Evolutionary conservation across 805 yeast species (phyloP).

Genomic region (Candida dajiaensis): DNA sequence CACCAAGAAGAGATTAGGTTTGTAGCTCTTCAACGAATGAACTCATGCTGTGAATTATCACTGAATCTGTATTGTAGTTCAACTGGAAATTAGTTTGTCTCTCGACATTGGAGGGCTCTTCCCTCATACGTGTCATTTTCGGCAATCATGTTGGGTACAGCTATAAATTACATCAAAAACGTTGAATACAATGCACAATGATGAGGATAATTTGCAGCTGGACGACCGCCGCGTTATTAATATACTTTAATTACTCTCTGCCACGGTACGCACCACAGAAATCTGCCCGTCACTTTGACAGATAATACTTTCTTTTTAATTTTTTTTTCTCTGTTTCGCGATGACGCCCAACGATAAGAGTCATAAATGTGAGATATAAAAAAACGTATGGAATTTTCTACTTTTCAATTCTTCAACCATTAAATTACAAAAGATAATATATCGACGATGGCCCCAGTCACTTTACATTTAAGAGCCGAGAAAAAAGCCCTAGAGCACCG

Average conservation of each 20-base stretch:
- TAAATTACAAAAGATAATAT: background rate
- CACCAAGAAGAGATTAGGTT: conserved; percentile 23
- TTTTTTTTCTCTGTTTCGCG: background rate
- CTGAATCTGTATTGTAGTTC: background rate
- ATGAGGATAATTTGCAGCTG: too few species aligned
- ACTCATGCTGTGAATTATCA: background rate
- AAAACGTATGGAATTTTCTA: background rate
- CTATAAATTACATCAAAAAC: too few species aligned
- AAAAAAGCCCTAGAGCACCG: conserved; percentile 96
- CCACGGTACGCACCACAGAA: too few species aligned
- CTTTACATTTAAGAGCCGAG: conserved; percentile 90
- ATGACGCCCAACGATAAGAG: background rate
- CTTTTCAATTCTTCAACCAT: background rate
- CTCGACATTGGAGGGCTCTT: too few species aligned
- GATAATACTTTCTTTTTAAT: too few species aligned
- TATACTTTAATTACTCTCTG: too few species aligned
- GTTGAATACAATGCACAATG: too few species aligned
- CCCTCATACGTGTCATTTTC: too few species aligned
- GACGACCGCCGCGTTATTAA: too few species aligned
- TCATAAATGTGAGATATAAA: background rate
- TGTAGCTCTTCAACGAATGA: background rate
- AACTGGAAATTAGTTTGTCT: too few species aligned
- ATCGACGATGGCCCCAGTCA: conserved; percentile 37
- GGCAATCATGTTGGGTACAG: too few species aligned
- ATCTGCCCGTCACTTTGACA: background rate